These are phyloP conservation scores for Phylloporus arenicola DNA, from an alignment of 768 basidiomycete genomes.

Conservation along the genomic window DNA sequence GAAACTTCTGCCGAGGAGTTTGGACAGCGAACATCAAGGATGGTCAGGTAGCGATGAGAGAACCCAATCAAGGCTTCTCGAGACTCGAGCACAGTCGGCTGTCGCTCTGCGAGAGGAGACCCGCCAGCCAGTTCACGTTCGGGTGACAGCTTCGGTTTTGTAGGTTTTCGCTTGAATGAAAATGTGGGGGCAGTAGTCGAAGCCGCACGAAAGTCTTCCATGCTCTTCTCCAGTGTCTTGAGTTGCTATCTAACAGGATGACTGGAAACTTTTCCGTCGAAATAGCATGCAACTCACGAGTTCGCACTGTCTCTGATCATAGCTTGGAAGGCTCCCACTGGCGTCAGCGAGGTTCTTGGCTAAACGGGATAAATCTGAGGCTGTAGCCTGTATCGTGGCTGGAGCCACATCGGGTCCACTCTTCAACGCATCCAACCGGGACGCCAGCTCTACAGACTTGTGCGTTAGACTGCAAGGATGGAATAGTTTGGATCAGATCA, in stretches of 20 bases:
- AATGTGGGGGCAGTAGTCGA: slow-evolving; percentile 57
- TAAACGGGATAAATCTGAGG: slow-evolving; percentile 50
- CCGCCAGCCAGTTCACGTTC: slow-evolving; percentile 2
- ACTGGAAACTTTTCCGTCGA: slow-evolving; percentile 3
- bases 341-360: slow-evolving; percentile 62
- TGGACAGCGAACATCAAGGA: slow-evolving; percentile 30
- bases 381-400: slow-evolving; percentile 40
- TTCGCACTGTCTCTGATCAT: slow-evolving; percentile 72
- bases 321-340: slow-evolving; percentile 57
- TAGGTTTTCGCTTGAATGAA: slow-evolving; percentile 51
- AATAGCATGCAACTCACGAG: slow-evolving; percentile 40
- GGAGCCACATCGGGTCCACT: slow-evolving; percentile 21
- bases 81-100: slow-evolving; percentile 23
- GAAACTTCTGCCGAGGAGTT: slow-evolving; percentile 44
- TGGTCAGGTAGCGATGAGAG: slow-evolving; percentile 43
- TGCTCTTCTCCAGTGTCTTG: slow-evolving; percentile 49
- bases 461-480: slow-evolving; percentile 12
- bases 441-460: slow-evolving; percentile 40
- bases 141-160: slow-evolving; percentile 15
- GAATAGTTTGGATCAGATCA: not conserved
- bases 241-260: slow-evolving; percentile 49
- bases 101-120: slow-evolving; percentile 1
- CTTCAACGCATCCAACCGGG: slow-evolving; percentile 41
- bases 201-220: slow-evolving; percentile 47
- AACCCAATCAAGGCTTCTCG: slow-evolving; percentile 39